Evolutionary conservation across 2,329 filamentous ascomycete genomes (phyloP).

Genomic region (Aureobasidium sp.): DNA sequence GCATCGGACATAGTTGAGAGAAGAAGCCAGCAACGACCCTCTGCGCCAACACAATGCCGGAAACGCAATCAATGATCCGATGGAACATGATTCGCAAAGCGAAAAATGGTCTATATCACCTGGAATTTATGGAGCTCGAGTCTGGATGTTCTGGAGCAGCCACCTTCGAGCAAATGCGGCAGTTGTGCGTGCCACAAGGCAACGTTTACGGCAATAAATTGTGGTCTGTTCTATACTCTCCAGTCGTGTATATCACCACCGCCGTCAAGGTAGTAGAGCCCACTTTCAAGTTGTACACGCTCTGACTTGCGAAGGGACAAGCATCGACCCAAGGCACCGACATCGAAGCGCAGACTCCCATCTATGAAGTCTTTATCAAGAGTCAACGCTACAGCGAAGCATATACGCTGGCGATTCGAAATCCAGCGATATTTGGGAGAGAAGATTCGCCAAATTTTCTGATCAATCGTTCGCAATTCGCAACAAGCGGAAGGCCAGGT

Average conservation of each 20-base stretch:
- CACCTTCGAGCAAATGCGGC: background rate
- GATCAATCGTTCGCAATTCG: background rate
- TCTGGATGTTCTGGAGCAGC: background rate
- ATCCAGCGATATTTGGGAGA: background rate
- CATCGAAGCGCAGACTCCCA: background rate
- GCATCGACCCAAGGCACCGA: background rate
- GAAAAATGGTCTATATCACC: background rate
- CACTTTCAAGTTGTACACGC: fast-evolving
- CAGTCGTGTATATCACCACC: background rate
- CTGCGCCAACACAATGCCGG: background rate
- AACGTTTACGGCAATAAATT: no score
- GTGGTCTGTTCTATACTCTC: background rate
- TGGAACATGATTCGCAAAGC: background rate
- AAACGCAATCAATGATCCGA: background rate
- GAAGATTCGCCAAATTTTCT: background rate
- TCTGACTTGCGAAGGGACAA: background rate
- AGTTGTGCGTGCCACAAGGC: background rate
- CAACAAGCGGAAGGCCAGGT: background rate
- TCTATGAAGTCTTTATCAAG: background rate
- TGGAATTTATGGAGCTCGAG: background rate
- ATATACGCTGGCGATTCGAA: background rate
- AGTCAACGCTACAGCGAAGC: background rate
- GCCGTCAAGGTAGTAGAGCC: background rate
- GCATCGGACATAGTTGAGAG: background rate
- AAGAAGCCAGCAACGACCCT: no score